These are phyloP conservation scores for Bathelium albidoporum DNA, from an alignment of 495 filamentous ascomycete species.

Conservation along the genomic window DNA sequence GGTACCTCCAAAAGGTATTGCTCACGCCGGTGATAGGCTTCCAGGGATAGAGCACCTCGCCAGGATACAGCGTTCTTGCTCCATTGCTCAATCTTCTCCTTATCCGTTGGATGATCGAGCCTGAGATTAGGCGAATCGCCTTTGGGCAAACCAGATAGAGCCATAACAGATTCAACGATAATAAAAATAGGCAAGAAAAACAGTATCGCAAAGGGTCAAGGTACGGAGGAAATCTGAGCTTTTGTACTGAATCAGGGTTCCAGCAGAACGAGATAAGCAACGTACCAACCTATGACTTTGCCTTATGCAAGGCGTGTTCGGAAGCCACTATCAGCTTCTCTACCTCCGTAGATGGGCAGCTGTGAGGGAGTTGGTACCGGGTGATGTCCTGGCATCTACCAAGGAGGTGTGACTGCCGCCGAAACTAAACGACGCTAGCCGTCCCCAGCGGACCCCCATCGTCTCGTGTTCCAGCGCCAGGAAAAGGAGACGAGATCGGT, in stretches of 20 bases:
- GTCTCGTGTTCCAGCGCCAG: background rate
- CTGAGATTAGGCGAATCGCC: conserved; percentile 50
- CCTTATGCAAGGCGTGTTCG: background rate
- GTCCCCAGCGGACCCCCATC: background rate
- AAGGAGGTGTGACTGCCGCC: background rate
- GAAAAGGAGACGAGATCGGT: background rate
- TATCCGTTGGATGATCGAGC: conserved; percentile 56
- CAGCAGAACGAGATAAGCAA: background rate
- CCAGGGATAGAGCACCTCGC: conserved; percentile 54
- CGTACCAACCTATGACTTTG: background rate
- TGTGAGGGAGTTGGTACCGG: background rate
- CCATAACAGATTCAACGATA: background rate
- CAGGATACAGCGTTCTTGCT: conserved; percentile 59
- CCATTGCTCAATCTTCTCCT: conserved; percentile 54
- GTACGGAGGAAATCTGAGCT: background rate
- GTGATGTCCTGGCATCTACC: background rate
- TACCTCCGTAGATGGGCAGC: background rate
- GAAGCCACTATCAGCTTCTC: background rate
- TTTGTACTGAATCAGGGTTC: background rate
- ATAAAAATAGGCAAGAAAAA: background rate
- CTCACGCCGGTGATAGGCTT: conserved; percentile 73
- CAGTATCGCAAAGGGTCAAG: background rate
- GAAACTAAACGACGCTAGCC: conserved; percentile 1
- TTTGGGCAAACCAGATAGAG: conserved; percentile 37
- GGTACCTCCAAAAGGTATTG: conserved; percentile 53